Evolutionary conservation across 306 rosid species (phyloP), one percentile per base, ranked within the genome.

Genomic region (Gynostemma pentaphyllum): DNA sequence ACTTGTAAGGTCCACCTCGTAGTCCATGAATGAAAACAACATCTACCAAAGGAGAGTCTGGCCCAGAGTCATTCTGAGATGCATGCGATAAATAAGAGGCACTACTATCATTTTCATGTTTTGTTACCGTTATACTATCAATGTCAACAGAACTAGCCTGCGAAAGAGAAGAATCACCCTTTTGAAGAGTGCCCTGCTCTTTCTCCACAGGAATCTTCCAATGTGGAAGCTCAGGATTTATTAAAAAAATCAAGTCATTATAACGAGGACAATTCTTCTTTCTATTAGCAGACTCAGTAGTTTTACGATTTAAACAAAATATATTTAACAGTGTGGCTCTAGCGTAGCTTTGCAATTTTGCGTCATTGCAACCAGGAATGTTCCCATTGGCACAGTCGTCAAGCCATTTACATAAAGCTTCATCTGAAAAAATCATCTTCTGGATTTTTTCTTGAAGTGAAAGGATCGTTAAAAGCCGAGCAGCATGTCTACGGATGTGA

Each of bases 401-500:
- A 62, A 92, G 98, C 98, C 98, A 92, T 26, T 74, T 74, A 65
- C 88, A 81, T 89, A 90, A 84, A 52, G 71, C 68, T 74, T 82
- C 70, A 69, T 92, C 96, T 14, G 78, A 79, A 70, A 66, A n/a
- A 60, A 92, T 55, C 60, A 67, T 75, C 79, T 79, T 92, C 80
- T 86, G 87, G 48, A 82, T 95, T 74, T 75, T 81, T 65, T 89
- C 87, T 68, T 78, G 85, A 32, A 78, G 82, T 12, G 98, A 92
- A 49, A 92, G 96, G 71, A 92, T 84, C 59, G 85, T 88, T 78
- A 92, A 84, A 73, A 92, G 69, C 62, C 96, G 85, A 18, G 94
- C 89, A 41, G 90, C 98, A 86, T 92, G 98, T 80, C 78, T 80
- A 62, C 96, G 95, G 59, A 92, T 86, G 71, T 88, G 98, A 69